Base-by-base conservation (phyloP, 768 basidiomycete species). In the Ephemerocybe angulata region DNA sequence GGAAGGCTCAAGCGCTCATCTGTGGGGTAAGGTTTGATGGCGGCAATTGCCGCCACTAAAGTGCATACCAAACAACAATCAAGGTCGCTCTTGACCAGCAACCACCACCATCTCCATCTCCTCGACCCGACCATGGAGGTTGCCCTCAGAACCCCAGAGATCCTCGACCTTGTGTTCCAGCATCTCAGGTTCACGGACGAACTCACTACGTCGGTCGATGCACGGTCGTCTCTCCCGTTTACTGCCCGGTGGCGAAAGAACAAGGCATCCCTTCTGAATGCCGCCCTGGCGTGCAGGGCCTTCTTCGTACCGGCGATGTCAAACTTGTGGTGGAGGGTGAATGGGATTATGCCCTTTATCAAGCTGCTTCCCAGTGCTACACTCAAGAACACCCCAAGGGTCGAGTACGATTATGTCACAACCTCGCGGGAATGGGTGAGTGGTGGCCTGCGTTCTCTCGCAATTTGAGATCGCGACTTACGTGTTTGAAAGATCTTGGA, bases 161-260 rank as follows among this genome's bases (percentile, higher is more conserved):
- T 47, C 46, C 46, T 47, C 3, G 46, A 47, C 46, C 46, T 47
- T 28, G 21, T 33, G 19, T 35, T 50, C 46, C 48, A 50, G 25
- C 21, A 50, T 31, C 48, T 50, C 3, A 15, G 48, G 19, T 50
- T 50, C 31, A 31, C 48, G 17, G 48, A 50, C 17, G 48, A 35
- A 19, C 48, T 33, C 48, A 17, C 48, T n/a, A 22, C 24, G 17
- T n/a, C 19, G 30, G 48, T 33, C 15, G 47, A 24, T 13, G 4
- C n/a, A 3, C n/a, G n/a, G 10, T 13, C n/a, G 12, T 30, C 22
- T 15, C 12, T 17, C 17, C 17, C 22, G 21, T 49, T 49, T 21
- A 11, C 35, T 6, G 11, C 5, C 2, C 19, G 30, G 8, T 50
- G 48, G 48, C 5, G 19, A 10, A 31, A 50, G 48, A 50, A 50